Base-by-base conservation (phyloP, 1,139 yeast species). In the Starmera stellimalicola region DNA sequence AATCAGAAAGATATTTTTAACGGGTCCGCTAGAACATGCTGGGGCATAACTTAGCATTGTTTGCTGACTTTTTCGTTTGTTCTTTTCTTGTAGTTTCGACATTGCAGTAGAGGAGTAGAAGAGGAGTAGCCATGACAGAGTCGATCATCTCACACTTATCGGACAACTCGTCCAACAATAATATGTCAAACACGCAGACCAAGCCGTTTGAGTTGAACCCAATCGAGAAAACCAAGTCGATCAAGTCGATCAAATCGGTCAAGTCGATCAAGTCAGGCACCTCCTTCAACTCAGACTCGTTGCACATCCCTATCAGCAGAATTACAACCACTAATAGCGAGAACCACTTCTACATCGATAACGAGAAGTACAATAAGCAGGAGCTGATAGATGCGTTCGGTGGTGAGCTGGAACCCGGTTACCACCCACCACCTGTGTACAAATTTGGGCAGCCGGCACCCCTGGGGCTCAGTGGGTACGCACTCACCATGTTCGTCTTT, bases 381-480 rank as follows among this genome's bases (percentile, higher is more conserved):
- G 80, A 73, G 33, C 58, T 73, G 37, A 62, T 60, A 16, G 55
- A 57, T 32, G 81, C 81, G 9, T 73, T 74, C 42, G 78, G 75
- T 33, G 77, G 77, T 55, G 59, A 64, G 19, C 57, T 68, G 45
- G 68, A 68, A 47, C 77, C 79, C 15, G 78, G 78, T 38, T 44
- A 50, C 30, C 49, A 58, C 4, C 50, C 50, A 22, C 45, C 82
- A 26, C 77, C 94, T 22, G 64, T 70, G 32, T 74, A 81, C 55
- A 69, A 77, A 56, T 77, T 84, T 54, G 95, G 81, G 40, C 85
- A 85, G 56, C 94, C 95, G 29, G 84, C 93, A 33, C 95, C 95
- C 3, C 65, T 87, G 36, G 95, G 95, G 11, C 65, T 87, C 42
- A 70, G 76, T 33, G 93, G 84, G 5, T 85, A 87, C 52, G 94